These are phyloP conservation scores for Parietaria judaica DNA, from an alignment of 306 rosid species.

Conservation along the genomic window DNA sequence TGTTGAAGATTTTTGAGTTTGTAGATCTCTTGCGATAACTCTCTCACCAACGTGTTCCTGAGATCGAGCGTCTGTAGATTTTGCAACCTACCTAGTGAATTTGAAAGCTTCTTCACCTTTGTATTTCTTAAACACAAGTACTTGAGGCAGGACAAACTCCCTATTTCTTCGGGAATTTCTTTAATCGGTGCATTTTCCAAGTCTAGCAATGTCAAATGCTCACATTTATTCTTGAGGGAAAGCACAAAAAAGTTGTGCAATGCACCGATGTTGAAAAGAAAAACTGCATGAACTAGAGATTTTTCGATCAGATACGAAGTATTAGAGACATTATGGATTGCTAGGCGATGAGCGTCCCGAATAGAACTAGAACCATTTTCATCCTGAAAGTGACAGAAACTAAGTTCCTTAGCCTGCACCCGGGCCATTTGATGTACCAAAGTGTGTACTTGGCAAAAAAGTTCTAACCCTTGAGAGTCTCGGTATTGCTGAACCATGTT, in stretches of 20 bases:
- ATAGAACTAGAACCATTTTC: background rate
- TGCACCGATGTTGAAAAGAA: background rate
- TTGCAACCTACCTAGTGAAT: background rate
- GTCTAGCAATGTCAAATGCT: background rate
- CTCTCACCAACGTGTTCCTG: background rate
- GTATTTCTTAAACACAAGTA: conserved; percentile 13
- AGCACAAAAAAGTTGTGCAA: too few species aligned
- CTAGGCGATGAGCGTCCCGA: conserved; percentile 4
- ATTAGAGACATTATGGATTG: background rate
- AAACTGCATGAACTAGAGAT: conserved; percentile 4
- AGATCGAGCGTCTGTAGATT: conserved; percentile 6
- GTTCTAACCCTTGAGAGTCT: background rate
- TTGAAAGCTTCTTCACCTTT: background rate
- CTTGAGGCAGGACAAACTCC: conserved; percentile 4
- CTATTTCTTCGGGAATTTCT: conserved; percentile 7
- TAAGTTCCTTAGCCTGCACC: background rate
- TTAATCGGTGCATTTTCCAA: background rate
- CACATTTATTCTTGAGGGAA: too few species aligned
- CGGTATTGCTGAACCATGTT: background rate
- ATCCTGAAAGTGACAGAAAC: background rate
- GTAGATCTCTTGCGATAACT: background rate
- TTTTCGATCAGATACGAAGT: background rate
- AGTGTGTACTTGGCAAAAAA: conserved; percentile 3
- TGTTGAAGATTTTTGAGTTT: background rate
- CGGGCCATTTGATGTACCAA: conserved; percentile 4